These are phyloP conservation scores for Immersiella caudata DNA, from an alignment of 495 filamentous ascomycete genomes.

Conservation along the genomic window DNA sequence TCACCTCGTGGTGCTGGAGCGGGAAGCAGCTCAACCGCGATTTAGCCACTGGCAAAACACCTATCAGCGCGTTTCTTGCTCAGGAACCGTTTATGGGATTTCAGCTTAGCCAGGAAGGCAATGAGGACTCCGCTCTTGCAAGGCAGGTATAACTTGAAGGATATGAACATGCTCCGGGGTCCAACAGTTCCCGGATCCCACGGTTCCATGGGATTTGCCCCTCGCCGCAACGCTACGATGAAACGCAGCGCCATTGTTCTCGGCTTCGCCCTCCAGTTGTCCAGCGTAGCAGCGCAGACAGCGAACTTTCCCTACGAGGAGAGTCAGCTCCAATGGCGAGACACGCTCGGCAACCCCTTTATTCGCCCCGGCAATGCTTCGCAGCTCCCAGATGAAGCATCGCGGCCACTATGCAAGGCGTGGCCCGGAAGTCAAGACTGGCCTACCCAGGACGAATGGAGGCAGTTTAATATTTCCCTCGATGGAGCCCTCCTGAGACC, in stretches of 20 bases:
- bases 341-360: background rate
- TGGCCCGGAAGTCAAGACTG: slow-evolving; percentile 35
- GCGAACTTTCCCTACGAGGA: background rate
- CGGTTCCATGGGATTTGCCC: background rate
- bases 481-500: slow-evolving; percentile 53
- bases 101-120: background rate
- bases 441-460: slow-evolving; percentile 51
- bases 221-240: background rate
- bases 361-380: background rate
- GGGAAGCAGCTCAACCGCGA: background rate
- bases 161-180: background rate
- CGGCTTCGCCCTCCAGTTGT: background rate
- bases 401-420: slow-evolving; percentile 15
- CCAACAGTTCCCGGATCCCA: background rate
- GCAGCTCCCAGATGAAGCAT: background rate
- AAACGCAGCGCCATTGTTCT: background rate
- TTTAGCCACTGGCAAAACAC: background rate
- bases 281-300: background rate
- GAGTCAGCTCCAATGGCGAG: background rate
- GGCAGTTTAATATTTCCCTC: slow-evolving; percentile 46
- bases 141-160: background rate
- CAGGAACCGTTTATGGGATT: background rate
- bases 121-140: background rate
- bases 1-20: background rate
- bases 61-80: background rate